phyloP scores from a whole-genome alignment of 2,329 filamentous ascomycete genomes.

The Colletotrichum chrysophilum region DNA sequence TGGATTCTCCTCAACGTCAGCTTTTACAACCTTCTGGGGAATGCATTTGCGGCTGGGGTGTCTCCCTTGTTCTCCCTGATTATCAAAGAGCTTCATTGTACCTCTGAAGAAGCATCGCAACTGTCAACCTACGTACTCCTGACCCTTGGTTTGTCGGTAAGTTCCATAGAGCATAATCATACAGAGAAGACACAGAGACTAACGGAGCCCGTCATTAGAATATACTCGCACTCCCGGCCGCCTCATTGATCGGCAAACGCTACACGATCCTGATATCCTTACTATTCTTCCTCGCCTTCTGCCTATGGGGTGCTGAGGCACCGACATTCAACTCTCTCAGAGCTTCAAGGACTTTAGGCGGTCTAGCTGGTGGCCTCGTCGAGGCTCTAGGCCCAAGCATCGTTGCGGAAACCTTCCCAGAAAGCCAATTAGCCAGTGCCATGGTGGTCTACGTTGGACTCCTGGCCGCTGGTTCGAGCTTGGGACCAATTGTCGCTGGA shows the following conservation, averaged over 20 bases:
- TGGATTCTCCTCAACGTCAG: slow-evolving; percentile 24
- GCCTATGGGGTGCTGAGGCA: slow-evolving; percentile 23
- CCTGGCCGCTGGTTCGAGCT: slow-evolving; percentile 22
- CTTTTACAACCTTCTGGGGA: slow-evolving; percentile 25
- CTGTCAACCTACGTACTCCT: slow-evolving; percentile 22
- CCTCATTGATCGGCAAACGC: slow-evolving; percentile 24
- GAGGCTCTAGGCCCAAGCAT: slow-evolving; percentile 25
- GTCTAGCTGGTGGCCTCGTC: slow-evolving; percentile 20
- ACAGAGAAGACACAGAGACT: not conserved
- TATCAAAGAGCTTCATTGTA: slow-evolving; percentile 19
- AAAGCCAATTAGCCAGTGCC: slow-evolving; percentile 22
- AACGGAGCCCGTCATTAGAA: slow-evolving; percentile 3
- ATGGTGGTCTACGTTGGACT: slow-evolving; percentile 28
- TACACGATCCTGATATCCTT: slow-evolving; percentile 26
- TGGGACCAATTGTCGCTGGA: slow-evolving; percentile 24
- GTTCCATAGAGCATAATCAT: not conserved
- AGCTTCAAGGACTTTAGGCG: slow-evolving; percentile 14
- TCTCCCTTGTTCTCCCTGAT: slow-evolving; percentile 23
- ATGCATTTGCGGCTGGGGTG: slow-evolving; percentile 21
- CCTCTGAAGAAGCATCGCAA: slow-evolving; percentile 17
- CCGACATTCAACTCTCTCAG: slow-evolving; percentile 13
- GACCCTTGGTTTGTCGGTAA: slow-evolving; percentile 22
- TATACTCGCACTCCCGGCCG: slow-evolving; percentile 16
- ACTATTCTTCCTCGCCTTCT: slow-evolving; percentile 18
- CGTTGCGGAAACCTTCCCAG: slow-evolving; percentile 22